Evolutionary conservation across 495 filamentous ascomycete genomes (phyloP), one percentile per base, ranked within the genome.

Genomic region (Aspergillus sparsus): DNA sequence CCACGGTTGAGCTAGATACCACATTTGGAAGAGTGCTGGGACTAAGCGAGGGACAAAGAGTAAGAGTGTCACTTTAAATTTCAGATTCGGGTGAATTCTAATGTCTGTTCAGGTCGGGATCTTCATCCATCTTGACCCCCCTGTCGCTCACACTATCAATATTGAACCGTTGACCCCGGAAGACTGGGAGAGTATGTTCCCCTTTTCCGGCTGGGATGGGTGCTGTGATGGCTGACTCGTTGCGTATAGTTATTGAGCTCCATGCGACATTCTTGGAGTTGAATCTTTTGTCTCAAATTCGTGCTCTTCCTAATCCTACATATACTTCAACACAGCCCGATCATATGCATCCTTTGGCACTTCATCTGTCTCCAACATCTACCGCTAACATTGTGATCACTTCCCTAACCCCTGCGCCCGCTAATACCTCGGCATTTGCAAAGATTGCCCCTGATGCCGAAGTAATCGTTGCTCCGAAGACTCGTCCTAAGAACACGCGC

Each of bases 391-490:
- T 98, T 57, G 84, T 88, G 37, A 80, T 97, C 37, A 86, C 89
- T 7, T 91, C 92, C 35, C 76, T 97, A 31, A 83, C 83, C 8
- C 92, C 92, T 3, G 77, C 86, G n/a, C 85, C 84, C 3, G 69
- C 89, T 35, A 78, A 83, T 3, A 82, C 85, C 18, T 85, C 86
- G 7, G 82, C 89, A 3, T 97, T 96, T 69, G 93, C 92, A 32
- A 97, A 96, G 74, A 89, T 98, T 58, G 87, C 89, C 0, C 88
- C 93, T 0, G 92, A 98, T 69, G 93, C 91, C 18, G 94, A 98
- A 74, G 92, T 98, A 51, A 93, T 97, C 58, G 95, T 98, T 27
- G 93, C 94, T 5, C 94, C 94, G 1, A 98, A 98, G 72, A 86
- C 81, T 15, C 82, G 88, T n/a, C 79, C 84, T 33, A 83, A 83